These are phyloP conservation scores for Stachybotrys chartarum DNA, from an alignment of 2,329 filamentous ascomycete genomes.

Conservation along the genomic window DNA sequence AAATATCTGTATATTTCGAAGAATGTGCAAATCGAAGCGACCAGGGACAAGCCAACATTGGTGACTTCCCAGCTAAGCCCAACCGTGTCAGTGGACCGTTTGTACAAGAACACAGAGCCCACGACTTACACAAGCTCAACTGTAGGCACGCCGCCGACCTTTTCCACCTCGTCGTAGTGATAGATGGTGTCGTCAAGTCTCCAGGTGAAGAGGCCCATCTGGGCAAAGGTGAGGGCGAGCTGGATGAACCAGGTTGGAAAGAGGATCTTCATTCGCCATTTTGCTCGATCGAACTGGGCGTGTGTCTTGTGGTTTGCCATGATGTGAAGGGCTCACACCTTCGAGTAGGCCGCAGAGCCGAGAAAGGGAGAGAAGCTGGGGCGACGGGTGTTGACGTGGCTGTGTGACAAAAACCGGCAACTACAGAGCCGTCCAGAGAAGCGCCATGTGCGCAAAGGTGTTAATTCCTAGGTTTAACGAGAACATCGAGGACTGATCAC, in stretches of 20 bases:
- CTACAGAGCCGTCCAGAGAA: no score
- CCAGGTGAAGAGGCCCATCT: constrained; percentile 47
- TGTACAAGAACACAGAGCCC: neutral
- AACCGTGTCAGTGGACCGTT: constrained; percentile 1
- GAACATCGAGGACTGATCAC: no score
- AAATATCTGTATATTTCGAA: constrained; percentile 39
- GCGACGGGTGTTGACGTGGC: no score
- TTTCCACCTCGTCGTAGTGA: constrained; percentile 32
- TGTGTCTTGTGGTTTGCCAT: constrained; percentile 41
- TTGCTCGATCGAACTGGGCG: constrained; percentile 43
- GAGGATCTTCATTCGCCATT: constrained; percentile 41
- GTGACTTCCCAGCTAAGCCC: constrained; percentile 43
- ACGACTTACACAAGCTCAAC: constrained; percentile 44
- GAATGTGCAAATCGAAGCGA: constrained; percentile 38
- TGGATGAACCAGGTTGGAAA: constrained; percentile 44
- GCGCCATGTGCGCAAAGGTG: no score
- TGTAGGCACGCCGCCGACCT: constrained; percentile 29
- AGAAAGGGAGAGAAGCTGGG: no score
- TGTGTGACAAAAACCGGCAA: no score
- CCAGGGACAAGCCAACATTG: constrained; percentile 41
- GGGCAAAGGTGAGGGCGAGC: constrained; percentile 33
- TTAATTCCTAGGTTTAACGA: no score
- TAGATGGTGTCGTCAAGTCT: constrained; percentile 40
- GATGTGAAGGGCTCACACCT: neutral
- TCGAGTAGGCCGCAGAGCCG: no score